Evolutionary conservation across 1,284 basidiomycete species (phyloP).

Genomic region (Puccinia triticina): DNA sequence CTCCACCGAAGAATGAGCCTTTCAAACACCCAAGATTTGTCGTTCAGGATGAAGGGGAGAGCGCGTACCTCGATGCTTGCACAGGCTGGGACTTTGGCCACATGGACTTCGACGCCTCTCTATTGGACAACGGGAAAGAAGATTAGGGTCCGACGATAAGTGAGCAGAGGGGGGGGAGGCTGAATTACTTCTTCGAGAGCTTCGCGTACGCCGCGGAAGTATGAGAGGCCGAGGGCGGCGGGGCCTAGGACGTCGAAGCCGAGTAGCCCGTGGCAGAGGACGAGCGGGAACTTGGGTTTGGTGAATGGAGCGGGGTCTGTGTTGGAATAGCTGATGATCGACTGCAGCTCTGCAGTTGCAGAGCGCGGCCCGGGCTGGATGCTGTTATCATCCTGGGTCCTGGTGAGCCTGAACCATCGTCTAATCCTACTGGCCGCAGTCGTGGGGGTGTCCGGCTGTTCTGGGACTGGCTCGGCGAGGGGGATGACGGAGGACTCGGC

Average conservation of each 20-base stretch:
- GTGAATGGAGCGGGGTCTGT: slow-evolving; percentile 64
- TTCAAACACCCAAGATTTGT: background rate
- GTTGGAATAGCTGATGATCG: background rate
- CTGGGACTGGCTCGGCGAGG: background rate
- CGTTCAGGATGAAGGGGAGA: background rate
- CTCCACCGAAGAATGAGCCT: background rate
- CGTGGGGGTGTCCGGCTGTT: background rate
- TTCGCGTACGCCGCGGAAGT: slow-evolving; percentile 93
- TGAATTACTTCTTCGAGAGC: slow-evolving; percentile 76
- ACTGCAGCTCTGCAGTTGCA: background rate
- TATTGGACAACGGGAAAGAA: background rate
- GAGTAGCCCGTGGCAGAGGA: slow-evolving; percentile 90
- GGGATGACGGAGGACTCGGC: background rate
- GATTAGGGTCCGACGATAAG: background rate
- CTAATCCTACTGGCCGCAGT: background rate
- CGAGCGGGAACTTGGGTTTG: slow-evolving; percentile 76
- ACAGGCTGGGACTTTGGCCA: slow-evolving; percentile 81
- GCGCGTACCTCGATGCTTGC: slow-evolving; percentile 67
- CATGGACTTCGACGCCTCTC: slow-evolving; percentile 79
- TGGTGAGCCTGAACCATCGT: background rate
- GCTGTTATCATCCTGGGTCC: background rate
- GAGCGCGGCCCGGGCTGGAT: background rate
- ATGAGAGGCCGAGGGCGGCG: slow-evolving; percentile 74
- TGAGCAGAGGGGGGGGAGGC: too few species aligned
- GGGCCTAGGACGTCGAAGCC: slow-evolving; percentile 66